Conservation (phyloP, 495 filamentous ascomycete genomes). For the Aspergillus egyptiacus region DNA sequence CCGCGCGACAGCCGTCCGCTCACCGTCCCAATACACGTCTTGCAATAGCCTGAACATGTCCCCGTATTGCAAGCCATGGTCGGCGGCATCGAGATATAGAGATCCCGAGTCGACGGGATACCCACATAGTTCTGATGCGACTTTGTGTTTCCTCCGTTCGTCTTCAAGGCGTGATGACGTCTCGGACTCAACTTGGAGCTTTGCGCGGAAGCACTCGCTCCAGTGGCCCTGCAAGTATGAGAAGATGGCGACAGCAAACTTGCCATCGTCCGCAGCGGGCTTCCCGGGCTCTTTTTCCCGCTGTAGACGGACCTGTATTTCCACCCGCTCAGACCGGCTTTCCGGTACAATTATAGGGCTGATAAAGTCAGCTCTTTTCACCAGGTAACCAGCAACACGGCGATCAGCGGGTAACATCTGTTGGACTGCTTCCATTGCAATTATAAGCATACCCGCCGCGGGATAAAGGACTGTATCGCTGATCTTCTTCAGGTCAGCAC, state of each 20-base stretch:
- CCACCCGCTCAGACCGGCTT: constrained; percentile 12
- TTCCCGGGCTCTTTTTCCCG: constrained; percentile 15
- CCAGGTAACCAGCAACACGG: constrained; percentile 20
- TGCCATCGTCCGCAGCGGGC: constrained; percentile 1
- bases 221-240: constrained; percentile 6
- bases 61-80: constrained; percentile 23
- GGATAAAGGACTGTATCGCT: constrained; percentile 21
- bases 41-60: constrained; percentile 19
- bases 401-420: constrained; percentile 18
- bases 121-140: constrained; percentile 1
- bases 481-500: constrained; percentile 3
- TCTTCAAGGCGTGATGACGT: neutral
- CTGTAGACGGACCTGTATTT: constrained; percentile 26
- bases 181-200: constrained; percentile 20
- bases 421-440: constrained; percentile 27
- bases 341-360: constrained; percentile 28
- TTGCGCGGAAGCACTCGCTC: constrained; percentile 28
- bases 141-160: neutral
- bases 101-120: neutral
- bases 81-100: constrained; percentile 7
- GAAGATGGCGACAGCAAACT: constrained; percentile 1
- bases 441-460: constrained; percentile 29
- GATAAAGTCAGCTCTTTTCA: constrained; percentile 30
- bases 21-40: constrained; percentile 8
- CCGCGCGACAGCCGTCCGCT: constrained; percentile 5